phyloP scores from a whole-genome alignment of 805 yeast genomes.

The Kregervanrija delftensis region DNA sequence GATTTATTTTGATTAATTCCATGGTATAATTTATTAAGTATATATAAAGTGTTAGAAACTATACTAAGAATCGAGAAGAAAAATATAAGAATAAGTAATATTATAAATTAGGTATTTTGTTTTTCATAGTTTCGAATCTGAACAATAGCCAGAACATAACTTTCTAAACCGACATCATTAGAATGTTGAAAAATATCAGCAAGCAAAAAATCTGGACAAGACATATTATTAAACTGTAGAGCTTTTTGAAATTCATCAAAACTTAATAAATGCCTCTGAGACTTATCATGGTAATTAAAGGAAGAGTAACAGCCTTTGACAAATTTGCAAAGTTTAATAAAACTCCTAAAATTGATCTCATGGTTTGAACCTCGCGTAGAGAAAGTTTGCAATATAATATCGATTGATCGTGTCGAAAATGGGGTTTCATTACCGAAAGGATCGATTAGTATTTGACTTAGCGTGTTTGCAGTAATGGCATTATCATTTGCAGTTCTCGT shows the following conservation, averaged over 20 bases:
- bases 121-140: conserved; percentile 18
- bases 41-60: neutral
- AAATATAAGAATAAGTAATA: neutral
- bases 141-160: conserved; percentile 23
- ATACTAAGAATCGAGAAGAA: neutral
- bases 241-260: conserved; percentile 24
- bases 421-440: conserved; percentile 15
- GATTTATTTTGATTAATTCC: too few species aligned
- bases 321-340: conserved; percentile 23
- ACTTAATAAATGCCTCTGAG: conserved; percentile 15
- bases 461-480: conserved; percentile 9
- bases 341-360: conserved; percentile 21
- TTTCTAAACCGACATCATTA: conserved; percentile 20
- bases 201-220: conserved; percentile 18
- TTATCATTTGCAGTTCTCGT: conserved; percentile 12
- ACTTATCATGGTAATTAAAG: conserved; percentile 22
- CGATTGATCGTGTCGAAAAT: conserved; percentile 15
- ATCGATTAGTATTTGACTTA: conserved; percentile 16
- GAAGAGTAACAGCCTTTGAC: conserved; percentile 26
- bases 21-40: neutral
- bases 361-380: conserved; percentile 4
- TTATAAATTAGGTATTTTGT: neutral
- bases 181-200: conserved; percentile 15
- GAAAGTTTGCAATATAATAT: conserved; percentile 17
- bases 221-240: conserved; percentile 17